phyloP scores from a whole-genome alignment of 768 basidiomycete genomes.

The Lactifluus volemus region DNA sequence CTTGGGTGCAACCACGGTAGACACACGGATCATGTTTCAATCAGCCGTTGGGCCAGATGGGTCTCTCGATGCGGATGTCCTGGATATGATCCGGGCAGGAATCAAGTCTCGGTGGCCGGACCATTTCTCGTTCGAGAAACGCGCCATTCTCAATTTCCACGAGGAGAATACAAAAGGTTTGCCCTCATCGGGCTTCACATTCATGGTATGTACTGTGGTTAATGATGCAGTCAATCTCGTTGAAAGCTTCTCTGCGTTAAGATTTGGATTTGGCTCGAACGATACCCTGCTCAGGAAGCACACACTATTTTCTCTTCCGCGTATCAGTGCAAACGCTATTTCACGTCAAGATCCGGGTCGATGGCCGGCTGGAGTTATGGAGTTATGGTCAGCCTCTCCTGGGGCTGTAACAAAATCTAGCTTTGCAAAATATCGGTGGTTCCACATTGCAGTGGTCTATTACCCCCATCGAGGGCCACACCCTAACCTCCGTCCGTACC shows the following conservation, averaged over 20 bases:
- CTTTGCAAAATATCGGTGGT: constrained; percentile 56
- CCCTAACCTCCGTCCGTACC: constrained; percentile 55
- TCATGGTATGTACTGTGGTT: constrained; percentile 41
- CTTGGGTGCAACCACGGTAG: constrained; percentile 59
- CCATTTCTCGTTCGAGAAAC: constrained; percentile 61
- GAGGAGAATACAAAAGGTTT: constrained; percentile 45
- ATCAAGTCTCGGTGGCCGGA: constrained; percentile 74
- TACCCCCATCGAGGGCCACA: constrained; percentile 47
- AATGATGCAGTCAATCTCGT: constrained; percentile 12
- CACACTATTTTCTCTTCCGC: constrained; percentile 32
- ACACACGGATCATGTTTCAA: constrained; percentile 59
- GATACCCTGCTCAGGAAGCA: constrained; percentile 28
- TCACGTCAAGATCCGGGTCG: constrained; percentile 39
- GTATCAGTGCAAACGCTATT: constrained; percentile 29
- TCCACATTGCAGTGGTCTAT: constrained; percentile 60
- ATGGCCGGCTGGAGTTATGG: constrained; percentile 48
- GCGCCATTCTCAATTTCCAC: constrained; percentile 41
- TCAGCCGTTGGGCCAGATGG: constrained; percentile 40
- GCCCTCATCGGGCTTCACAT: constrained; percentile 58
- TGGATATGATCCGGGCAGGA: constrained; percentile 61
- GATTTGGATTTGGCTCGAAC: constrained; percentile 45
- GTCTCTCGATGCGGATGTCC: constrained; percentile 49
- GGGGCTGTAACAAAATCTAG: constrained; percentile 37
- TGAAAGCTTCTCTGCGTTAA: constrained; percentile 24
- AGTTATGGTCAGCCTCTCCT: constrained; percentile 33